Percentiles rank a stretch among this genome's conserved stretches.
phyloP scores from a whole-genome alignment of 495 filamentous ascomycete species.

The Friedmanniomyces simplex region DNA sequence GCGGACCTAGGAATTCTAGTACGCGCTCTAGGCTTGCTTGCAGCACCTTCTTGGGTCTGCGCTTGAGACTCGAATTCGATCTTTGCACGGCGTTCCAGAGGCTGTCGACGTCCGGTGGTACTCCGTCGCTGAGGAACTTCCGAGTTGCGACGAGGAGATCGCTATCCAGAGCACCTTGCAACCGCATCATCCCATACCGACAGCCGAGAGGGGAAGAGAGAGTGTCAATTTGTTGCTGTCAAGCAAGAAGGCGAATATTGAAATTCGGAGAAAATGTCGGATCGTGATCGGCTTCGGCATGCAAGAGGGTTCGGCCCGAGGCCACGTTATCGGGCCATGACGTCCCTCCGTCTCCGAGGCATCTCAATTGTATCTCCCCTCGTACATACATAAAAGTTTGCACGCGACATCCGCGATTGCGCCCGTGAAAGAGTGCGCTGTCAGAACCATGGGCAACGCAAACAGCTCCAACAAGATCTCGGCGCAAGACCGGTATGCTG shows the following conservation, averaged over 20 bases:
- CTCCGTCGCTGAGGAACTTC: slow-evolving; percentile 32
- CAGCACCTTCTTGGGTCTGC: slow-evolving; percentile 66
- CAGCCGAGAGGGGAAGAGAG: too few relatives aligned
- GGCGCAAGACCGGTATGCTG: slow-evolving; percentile 55
- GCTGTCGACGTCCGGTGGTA: slow-evolving; percentile 44
- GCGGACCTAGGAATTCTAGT: slow-evolving; percentile 53
- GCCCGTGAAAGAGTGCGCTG: slow-evolving; percentile 29
- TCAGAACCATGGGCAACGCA: slow-evolving; percentile 50
- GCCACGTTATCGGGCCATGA: not conserved
- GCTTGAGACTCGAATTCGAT: slow-evolving; percentile 75
- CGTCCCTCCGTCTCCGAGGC: too few relatives aligned
- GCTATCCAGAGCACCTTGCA: slow-evolving; percentile 19
- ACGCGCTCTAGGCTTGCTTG: slow-evolving; percentile 83
- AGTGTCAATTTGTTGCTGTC: not conserved
- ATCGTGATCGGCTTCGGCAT: not conserved
- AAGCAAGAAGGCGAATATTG: not conserved
- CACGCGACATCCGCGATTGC: too few relatives aligned
- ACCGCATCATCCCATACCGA: not conserved
- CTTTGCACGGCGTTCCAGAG: slow-evolving; percentile 69
- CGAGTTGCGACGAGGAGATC: slow-evolving; percentile 11
- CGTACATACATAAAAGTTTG: too few relatives aligned
- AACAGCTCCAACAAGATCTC: slow-evolving; percentile 59
- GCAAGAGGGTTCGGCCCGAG: not conserved
- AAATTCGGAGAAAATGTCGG: not conserved
- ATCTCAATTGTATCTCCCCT: too few relatives aligned